phyloP scores from a whole-genome alignment of 1,284 basidiomycete genomes.

The Gomphus sp. region DNA sequence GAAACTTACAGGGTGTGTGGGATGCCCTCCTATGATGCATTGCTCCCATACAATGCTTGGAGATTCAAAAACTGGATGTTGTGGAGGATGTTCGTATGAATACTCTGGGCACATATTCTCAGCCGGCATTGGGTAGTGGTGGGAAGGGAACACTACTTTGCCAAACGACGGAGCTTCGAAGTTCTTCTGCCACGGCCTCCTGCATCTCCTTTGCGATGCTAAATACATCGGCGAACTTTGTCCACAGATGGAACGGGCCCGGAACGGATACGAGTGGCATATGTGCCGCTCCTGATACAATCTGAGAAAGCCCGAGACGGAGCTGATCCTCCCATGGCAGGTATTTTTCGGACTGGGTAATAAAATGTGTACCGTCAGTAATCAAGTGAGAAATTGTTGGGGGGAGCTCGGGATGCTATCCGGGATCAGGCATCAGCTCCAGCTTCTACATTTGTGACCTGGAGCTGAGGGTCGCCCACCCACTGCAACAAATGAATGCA shows the following conservation, averaged over 20 bases:
- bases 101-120: conserved; percentile 19
- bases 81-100: conserved; percentile 36
- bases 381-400: neutral
- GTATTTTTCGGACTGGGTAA: neutral
- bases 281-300: neutral
- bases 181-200: conserved; percentile 21
- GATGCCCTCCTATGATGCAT: conserved; percentile 46
- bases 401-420: too few species aligned
- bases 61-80: conserved; percentile 27
- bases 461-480: neutral
- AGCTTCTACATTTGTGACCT: neutral
- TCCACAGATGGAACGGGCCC: conserved; percentile 25
- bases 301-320: neutral
- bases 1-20: conserved; percentile 37
- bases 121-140: neutral
- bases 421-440: neutral
- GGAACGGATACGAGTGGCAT: neutral
- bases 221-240: conserved; percentile 25
- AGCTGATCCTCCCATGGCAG: neutral
- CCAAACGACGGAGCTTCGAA: conserved; percentile 37
- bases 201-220: neutral
- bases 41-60: conserved; percentile 46
- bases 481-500: neutral
- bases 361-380: neutral
- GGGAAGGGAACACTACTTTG: conserved; percentile 18